Evolutionary conservation across 495 filamentous ascomycete genomes (phyloP), one percentile per base, ranked within the genome.

Genomic region (Peziza echinospora): DNA sequence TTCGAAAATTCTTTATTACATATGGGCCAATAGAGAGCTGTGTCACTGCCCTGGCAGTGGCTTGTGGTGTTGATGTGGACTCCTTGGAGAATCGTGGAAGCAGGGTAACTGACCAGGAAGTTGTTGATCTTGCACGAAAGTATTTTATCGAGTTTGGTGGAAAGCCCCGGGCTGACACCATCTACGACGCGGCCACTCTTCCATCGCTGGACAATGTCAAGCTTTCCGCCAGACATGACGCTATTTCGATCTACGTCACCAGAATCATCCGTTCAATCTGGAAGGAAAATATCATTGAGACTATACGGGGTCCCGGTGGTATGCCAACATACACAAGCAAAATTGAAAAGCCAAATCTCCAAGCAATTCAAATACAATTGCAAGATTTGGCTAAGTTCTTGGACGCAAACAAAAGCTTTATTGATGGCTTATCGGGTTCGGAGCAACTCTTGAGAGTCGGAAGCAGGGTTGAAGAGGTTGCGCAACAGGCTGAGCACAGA

Each of bases 21-120:
- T 94, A 96, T 61, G 91, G 91, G 26, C 71, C 82, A 1, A 75
- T 73, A 1, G 89, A 99, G 59, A 84, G 78, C 0, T 74, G 84
- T 50, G 83, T 91, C 0, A 86, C 85, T 45, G 84, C 91, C 8
- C 68, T 99, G 19, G 91, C 91, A 7, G 89, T 96, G n/a, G 85
- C 85, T 11, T 99, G 89, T 59, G 84, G 87, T 10, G 69, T 85
- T 40, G 62, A 66, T 9, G 73, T 75, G 0, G 68, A 76, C 0
- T 68, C 72, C 21, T 42, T 50, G 24, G 26, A 21, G 23, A 54
- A 52, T 23, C 73, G 82, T 43, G 66, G 84, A 0, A 70, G 73
- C 0, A 70, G 68, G 45, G 70, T 84, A 44, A 77, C 72, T n/a
- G 89, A 94, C 54, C 78, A 80, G 1, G 71, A 80, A 28, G 78